A percentile compares a stretch with the other conserved stretches of the same genome.
These are phyloP conservation scores for Neofusicoccum umdonicola DNA, from an alignment of 2,329 filamentous ascomycete genomes.

Conservation along the genomic window DNA sequence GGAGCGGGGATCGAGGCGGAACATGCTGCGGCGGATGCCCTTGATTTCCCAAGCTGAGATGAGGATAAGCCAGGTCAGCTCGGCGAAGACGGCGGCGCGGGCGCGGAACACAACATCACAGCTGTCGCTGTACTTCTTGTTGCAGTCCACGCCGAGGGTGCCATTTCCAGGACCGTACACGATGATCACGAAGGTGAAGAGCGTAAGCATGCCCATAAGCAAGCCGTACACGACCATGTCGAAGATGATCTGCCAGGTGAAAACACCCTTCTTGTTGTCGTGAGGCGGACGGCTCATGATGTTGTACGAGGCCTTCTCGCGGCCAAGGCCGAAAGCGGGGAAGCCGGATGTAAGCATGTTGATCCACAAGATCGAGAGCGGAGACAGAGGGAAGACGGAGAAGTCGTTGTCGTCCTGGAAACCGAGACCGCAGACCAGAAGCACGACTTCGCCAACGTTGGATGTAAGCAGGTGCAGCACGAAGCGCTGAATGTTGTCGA, in stretches of 20 bases:
- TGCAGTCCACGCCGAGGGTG: constrained; percentile 33
- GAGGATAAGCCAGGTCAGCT: constrained; percentile 25
- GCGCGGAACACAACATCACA: constrained; percentile 34
- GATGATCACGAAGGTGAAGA: constrained; percentile 33
- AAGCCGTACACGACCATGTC: constrained; percentile 38
- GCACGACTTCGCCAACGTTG: constrained; percentile 35
- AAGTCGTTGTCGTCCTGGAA: constrained; percentile 33
- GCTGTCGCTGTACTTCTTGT: constrained; percentile 27
- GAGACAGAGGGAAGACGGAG: constrained; percentile 37
- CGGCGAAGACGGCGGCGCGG: constrained; percentile 25
- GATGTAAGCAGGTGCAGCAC: constrained; percentile 32
- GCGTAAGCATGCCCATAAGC: constrained; percentile 33
- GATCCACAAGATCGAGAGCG: constrained; percentile 39
- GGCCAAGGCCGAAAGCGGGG: constrained; percentile 36
- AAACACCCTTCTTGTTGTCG: constrained; percentile 32
- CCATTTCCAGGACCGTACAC: constrained; percentile 34
- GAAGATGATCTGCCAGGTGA: constrained; percentile 33
- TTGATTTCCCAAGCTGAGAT: constrained; percentile 28
- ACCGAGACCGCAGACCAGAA: constrained; percentile 34
- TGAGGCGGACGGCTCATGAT: constrained; percentile 33
- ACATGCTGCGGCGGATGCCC: constrained; percentile 24
- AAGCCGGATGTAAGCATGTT: constrained; percentile 39
- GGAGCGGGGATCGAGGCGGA: constrained; percentile 23
- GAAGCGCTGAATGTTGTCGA: constrained; percentile 48
- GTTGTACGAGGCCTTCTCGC: constrained; percentile 34